Evolutionary conservation across 2,329 filamentous ascomycete species (phyloP).

Genomic region (Epichloe bromicola): DNA sequence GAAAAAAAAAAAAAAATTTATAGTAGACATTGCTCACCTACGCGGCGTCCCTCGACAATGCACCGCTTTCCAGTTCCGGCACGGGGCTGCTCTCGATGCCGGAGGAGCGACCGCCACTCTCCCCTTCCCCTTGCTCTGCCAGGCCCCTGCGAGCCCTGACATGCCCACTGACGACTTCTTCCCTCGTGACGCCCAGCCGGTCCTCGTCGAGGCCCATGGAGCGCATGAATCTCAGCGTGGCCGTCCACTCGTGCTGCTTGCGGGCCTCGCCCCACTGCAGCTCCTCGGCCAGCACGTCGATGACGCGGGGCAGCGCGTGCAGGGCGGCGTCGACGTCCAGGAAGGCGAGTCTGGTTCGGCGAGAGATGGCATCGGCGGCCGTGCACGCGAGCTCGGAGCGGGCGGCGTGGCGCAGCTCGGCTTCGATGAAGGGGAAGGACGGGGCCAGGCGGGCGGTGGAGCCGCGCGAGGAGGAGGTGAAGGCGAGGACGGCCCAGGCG

Average conservation of each 20-base stretch:
- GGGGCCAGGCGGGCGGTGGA: slow-evolving; percentile 46
- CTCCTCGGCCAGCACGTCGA: slow-evolving; percentile 61
- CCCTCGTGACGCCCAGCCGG: slow-evolving; percentile 10
- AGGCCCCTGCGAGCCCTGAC: neutral
- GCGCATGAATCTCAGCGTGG: slow-evolving; percentile 31
- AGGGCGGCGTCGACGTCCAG: slow-evolving; percentile 60
- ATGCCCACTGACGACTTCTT: slow-evolving; percentile 9
- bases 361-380: slow-evolving; percentile 56
- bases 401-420: slow-evolving; percentile 59
- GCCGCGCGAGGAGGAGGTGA: neutral
- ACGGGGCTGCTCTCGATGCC: neutral
- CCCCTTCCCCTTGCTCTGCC: neutral
- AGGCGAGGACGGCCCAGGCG: slow-evolving; percentile 56
- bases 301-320: slow-evolving; percentile 53
- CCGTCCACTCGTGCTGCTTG: slow-evolving; percentile 42
- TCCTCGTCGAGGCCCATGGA: slow-evolving; percentile 30
- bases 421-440: slow-evolving; percentile 60
- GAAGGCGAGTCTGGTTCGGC: slow-evolving; percentile 62
- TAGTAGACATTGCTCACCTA: neutral
- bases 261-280: slow-evolving; percentile 48
- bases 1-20: neutral
- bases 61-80: neutral
- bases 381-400: slow-evolving; percentile 62
- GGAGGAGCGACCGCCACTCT: neutral
- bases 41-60: slow-evolving; percentile 1